These are phyloP conservation scores for Plasmopara halstedii DNA, from an alignment of 352 stramenopile species.

Conservation along the genomic window DNA sequence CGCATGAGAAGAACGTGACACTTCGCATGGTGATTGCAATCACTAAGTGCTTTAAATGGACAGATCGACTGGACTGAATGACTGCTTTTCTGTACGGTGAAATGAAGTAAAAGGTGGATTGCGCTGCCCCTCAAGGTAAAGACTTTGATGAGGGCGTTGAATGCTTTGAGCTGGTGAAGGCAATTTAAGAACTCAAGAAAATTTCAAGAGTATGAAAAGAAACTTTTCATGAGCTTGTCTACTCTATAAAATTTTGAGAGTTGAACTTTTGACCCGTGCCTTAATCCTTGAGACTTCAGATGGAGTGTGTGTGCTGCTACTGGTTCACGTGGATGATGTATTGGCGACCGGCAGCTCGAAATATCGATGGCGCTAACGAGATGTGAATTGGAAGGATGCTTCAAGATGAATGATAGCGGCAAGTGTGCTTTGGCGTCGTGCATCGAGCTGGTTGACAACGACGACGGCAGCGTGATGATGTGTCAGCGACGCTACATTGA, in stretches of 20 bases:
- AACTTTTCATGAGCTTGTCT: not conserved
- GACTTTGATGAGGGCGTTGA: not conserved
- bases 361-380: not conserved
- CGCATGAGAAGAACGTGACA: not conserved
- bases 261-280: not conserved
- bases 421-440: not conserved
- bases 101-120: constrained; percentile 2
- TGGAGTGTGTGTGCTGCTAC: not conserved
- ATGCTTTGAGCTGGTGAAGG: constrained; percentile 3
- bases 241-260: not conserved
- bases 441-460: not conserved
- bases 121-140: not conserved
- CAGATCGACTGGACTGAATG: constrained; percentile 4
- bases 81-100: constrained; percentile 4
- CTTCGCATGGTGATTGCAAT: not conserved
- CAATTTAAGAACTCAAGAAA: constrained; percentile 7
- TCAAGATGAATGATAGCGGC: not conserved
- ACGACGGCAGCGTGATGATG: not conserved
- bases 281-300: too few species aligned
- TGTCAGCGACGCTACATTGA: not conserved
- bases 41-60: not conserved
- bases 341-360: not conserved
- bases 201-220: constrained; percentile 6
- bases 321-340: not conserved
- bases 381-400: not conserved